Conservation (phyloP, 2,329 filamentous ascomycete species). For the Aspergillus floridensis region DNA sequence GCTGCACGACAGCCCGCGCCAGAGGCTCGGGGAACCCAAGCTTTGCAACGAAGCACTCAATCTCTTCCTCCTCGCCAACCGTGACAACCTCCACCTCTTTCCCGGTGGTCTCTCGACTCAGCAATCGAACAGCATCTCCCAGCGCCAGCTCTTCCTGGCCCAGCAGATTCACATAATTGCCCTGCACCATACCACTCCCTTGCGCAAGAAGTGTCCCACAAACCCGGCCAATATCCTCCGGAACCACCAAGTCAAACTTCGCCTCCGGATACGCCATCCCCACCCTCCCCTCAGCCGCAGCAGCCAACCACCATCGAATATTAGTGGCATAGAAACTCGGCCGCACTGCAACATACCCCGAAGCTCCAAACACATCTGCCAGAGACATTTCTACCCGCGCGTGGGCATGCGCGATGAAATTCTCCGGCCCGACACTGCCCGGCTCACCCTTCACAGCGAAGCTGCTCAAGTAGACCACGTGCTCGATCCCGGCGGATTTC, state of each 20-base stretch:
- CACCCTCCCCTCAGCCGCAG: constrained; percentile 30
- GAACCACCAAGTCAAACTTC: constrained; percentile 41
- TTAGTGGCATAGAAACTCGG: constrained; percentile 50
- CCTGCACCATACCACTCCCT: constrained; percentile 24
- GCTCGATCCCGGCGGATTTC: constrained; percentile 46
- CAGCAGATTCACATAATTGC: constrained; percentile 18
- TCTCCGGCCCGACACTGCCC: constrained; percentile 22
- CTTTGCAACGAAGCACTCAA: constrained; percentile 11
- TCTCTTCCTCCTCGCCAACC: constrained; percentile 11
- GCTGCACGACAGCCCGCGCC: constrained; percentile 2
- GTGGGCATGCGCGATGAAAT: constrained; percentile 43
- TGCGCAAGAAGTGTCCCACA: constrained; percentile 37
- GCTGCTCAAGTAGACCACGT: constrained; percentile 50
- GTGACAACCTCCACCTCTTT: constrained; percentile 7
- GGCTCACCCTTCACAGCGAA: constrained; percentile 31
- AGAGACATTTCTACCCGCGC: constrained; percentile 47
- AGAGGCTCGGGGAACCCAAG: constrained; percentile 17
- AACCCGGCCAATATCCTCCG: constrained; percentile 48
- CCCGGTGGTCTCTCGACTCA: constrained; percentile 6
- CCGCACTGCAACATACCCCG: constrained; percentile 42
- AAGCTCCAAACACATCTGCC: constrained; percentile 40
- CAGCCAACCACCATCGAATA: constrained; percentile 26
- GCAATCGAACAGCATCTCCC: constrained; percentile 9
- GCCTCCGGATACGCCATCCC: constrained; percentile 30
- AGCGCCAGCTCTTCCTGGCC: constrained; percentile 7